Percentiles rank a stretch among this genome's conserved stretches.
Evolutionary conservation across 441 rosid species (phyloP).

Genomic region (Jatropha podagrica): DNA sequence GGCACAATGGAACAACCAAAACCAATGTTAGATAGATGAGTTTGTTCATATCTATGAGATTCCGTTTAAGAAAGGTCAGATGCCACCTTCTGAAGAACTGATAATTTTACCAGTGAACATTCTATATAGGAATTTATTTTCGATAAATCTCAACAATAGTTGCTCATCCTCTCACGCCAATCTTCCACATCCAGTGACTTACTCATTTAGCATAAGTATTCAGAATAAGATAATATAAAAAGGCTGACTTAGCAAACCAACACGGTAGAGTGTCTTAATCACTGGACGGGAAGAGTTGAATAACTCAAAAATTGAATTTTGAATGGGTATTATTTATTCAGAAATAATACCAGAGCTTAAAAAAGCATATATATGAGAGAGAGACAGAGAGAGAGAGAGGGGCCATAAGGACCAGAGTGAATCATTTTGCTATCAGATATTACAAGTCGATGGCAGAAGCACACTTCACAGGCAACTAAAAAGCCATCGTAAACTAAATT

Average conservation of each 20-base stretch:
- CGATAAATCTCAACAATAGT: not conserved
- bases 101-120: not conserved
- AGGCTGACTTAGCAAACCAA: not conserved
- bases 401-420: not conserved
- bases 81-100: not conserved
- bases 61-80: not conserved
- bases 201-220: not conserved
- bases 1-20: not conserved
- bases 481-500: not conserved
- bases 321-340: too few species aligned
- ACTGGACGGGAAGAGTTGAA: not conserved
- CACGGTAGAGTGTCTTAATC: not conserved
- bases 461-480: not conserved
- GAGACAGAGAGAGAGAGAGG: not conserved
- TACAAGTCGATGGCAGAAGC: not conserved
- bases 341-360: too few species aligned
- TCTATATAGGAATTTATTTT: not conserved
- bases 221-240: not conserved
- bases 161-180: not conserved
- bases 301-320: not conserved
- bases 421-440: not conserved
- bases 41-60: not conserved
- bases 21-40: not conserved
- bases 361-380: not conserved
- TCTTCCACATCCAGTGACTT: not conserved